Conservation (phyloP, 768 basidiomycete species). For the Cyathus striatus region DNA sequence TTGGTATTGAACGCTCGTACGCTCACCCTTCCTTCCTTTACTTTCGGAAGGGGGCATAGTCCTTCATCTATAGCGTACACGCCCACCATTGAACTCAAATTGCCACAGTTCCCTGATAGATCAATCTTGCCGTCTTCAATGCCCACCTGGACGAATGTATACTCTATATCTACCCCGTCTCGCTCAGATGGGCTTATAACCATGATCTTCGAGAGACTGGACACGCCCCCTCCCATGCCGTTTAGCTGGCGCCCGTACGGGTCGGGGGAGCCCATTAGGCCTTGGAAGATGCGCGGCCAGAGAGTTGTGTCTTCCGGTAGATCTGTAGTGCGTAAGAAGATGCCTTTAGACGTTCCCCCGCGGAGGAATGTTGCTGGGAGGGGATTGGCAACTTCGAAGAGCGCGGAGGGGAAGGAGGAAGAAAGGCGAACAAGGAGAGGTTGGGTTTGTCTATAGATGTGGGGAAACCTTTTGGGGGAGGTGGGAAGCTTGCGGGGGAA, state of each 20-base stretch:
- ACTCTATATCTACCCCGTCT: constrained; percentile 55
- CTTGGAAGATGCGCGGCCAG: constrained; percentile 61
- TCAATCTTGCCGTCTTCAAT: constrained; percentile 58
- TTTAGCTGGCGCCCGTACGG: constrained; percentile 67
- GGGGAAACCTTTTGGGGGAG: no score
- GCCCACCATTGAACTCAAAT: constrained; percentile 69
- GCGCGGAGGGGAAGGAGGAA: no score
- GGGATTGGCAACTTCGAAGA: no score
- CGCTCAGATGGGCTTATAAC: constrained; percentile 51
- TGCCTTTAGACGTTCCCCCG: constrained; percentile 76
- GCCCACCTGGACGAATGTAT: constrained; percentile 65
- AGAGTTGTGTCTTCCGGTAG: constrained; percentile 45
- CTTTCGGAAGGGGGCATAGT: constrained; percentile 28
- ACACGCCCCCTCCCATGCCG: constrained; percentile 78
- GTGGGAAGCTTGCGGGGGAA: no score
- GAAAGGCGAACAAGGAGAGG: no score
- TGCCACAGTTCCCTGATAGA: constrained; percentile 73
- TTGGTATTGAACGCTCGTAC: constrained; percentile 69
- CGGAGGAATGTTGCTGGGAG: constrained; percentile 54
- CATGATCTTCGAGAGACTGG: constrained; percentile 70
- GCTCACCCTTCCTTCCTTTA: constrained; percentile 23
- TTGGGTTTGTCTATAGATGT: no score
- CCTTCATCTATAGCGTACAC: constrained; percentile 68
- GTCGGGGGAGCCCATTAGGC: constrained; percentile 83
- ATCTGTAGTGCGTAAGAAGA: constrained; percentile 51